Conservation (phyloP, 768 basidiomycete species). For the Mycena chlorophos region DNA sequence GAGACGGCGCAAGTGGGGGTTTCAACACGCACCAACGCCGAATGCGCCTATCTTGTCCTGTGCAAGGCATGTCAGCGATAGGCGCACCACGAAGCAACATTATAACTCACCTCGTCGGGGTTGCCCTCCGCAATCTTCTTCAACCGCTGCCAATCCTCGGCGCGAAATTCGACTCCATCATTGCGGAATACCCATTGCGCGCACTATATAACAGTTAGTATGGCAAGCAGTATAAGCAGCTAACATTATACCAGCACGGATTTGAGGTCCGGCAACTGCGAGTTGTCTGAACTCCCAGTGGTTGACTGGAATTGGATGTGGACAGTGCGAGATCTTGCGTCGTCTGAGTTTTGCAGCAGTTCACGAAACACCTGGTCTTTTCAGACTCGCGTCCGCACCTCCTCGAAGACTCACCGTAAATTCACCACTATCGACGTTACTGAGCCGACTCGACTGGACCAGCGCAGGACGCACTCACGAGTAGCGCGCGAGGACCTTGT, state of each 20-base stretch:
- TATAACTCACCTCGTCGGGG: too few species aligned
- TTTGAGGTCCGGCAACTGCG: conserved; percentile 61
- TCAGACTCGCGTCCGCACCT: too few species aligned
- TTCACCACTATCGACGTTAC: conserved; percentile 94
- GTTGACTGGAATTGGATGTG: conserved; percentile 79
- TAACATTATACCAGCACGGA: conserved; percentile 46
- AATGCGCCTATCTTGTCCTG: conserved; percentile 95
- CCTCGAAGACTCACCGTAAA: too few species aligned
- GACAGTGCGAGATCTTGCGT: conserved; percentile 73
- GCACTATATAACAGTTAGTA: conserved; percentile 45
- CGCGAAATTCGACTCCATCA: conserved; percentile 79
- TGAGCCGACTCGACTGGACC: too few species aligned
- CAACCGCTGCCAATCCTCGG: conserved; percentile 77
- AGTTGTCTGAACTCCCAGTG: conserved; percentile 37
- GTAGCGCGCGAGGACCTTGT: conserved; percentile 95
- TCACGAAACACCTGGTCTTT: conserved; percentile 79
- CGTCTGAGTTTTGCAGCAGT: conserved; percentile 94
- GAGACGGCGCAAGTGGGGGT: background rate
- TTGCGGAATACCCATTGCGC: conserved; percentile 86
- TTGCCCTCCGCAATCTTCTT: conserved; percentile 96
- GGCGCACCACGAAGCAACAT: too few species aligned
- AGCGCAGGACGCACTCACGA: too few species aligned
- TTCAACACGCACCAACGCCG: conserved; percentile 39
- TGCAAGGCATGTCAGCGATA: too few species aligned
- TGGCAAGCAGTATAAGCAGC: background rate